phyloP scores from a whole-genome alignment of 2,329 filamentous ascomycete species.

The Plectosphaerella sp. region DNA sequence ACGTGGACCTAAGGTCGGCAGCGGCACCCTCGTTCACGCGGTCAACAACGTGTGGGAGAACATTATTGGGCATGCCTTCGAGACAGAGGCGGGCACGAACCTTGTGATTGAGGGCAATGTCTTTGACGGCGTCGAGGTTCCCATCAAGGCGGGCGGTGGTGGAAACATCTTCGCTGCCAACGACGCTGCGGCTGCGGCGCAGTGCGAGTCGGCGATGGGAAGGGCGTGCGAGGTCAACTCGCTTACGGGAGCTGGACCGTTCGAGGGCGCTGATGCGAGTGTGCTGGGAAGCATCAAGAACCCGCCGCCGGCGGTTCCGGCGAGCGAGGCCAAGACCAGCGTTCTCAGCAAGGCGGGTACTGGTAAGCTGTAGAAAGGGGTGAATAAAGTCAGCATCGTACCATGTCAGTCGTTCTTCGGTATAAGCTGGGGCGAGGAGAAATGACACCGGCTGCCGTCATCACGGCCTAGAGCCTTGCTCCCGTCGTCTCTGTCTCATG shows the following conservation, averaged over 20 bases:
- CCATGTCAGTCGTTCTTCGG: too few relatives aligned
- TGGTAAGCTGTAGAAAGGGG: constrained; percentile 2
- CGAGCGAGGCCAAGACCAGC: constrained; percentile 6
- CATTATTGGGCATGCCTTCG: constrained; percentile 54
- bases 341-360: constrained; percentile 6
- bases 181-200: constrained; percentile 7
- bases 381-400: too few relatives aligned
- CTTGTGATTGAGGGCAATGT: constrained; percentile 51
- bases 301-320: background rate
- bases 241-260: constrained; percentile 3
- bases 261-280: constrained; percentile 3
- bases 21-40: constrained; percentile 52
- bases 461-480: too few relatives aligned
- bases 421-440: too few relatives aligned
- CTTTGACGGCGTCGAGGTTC: constrained; percentile 47
- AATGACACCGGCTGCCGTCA: too few relatives aligned
- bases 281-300: too few relatives aligned
- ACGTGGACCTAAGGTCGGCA: constrained; percentile 52
- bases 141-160: constrained; percentile 26
- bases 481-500: too few relatives aligned
- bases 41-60: constrained; percentile 60
- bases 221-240: constrained; percentile 7
- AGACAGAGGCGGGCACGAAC: constrained; percentile 35
- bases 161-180: constrained; percentile 19
- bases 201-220: constrained; percentile 9